Evolutionary conservation across 352 stramenopile genomes (phyloP).

Genomic region (Pythium aquatile): DNA sequence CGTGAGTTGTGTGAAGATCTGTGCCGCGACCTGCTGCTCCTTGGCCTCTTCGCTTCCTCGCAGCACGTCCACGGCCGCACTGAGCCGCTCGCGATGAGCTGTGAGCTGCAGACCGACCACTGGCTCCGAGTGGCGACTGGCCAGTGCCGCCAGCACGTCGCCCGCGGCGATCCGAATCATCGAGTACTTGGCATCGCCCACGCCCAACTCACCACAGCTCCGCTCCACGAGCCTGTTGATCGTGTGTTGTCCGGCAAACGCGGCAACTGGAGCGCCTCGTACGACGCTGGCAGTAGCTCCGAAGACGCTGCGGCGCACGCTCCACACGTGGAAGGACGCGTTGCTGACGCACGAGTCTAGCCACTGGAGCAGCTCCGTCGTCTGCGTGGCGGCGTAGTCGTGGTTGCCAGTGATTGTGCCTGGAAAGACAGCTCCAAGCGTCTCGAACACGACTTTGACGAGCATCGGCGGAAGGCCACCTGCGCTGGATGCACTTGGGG

Average conservation of each 20-base stretch:
- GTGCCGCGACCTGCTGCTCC: constrained; percentile 59
- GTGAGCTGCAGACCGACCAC: constrained; percentile 45
- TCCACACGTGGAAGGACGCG: constrained; percentile 58
- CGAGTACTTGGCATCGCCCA: constrained; percentile 67
- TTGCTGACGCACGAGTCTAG: constrained; percentile 40
- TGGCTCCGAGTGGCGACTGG: constrained; percentile 33
- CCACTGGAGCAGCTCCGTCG: constrained; percentile 45
- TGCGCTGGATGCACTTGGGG: not conserved
- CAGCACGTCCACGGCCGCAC: constrained; percentile 41
- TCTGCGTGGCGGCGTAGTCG: constrained; percentile 1
- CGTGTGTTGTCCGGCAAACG: constrained; percentile 27
- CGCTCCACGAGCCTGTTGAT: constrained; percentile 38
- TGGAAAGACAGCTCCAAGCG: constrained; percentile 36
- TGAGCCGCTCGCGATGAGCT: constrained; percentile 49
- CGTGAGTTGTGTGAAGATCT: constrained; percentile 41
- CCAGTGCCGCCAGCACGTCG: constrained; percentile 42
- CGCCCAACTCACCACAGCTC: constrained; percentile 54
- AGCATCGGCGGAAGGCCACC: constrained; percentile 50
- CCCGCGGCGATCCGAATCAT: constrained; percentile 67
- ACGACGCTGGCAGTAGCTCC: constrained; percentile 37
- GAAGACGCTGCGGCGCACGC: constrained; percentile 61
- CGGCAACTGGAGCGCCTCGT: constrained; percentile 23
- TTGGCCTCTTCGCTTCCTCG: constrained; percentile 52
- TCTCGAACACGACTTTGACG: constrained; percentile 74
- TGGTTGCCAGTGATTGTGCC: not conserved